These are phyloP conservation scores for Fraxinus ornus DNA, from an alignment of 305 asterid species.

Conservation along the genomic window DNA sequence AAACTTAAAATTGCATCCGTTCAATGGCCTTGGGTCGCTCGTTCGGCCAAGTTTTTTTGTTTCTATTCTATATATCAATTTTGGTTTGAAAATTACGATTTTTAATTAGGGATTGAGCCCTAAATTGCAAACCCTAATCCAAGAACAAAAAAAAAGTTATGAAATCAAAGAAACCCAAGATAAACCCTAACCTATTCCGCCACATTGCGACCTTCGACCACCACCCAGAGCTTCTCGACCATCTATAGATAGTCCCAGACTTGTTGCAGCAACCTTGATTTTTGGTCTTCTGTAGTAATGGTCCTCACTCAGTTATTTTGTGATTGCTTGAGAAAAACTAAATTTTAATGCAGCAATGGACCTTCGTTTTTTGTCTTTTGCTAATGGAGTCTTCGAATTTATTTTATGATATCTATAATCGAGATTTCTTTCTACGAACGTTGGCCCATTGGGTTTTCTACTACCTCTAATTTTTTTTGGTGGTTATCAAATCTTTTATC, in stretches of 20 bases:
- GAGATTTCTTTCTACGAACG: neutral
- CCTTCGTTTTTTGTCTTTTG: neutral
- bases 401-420: neutral
- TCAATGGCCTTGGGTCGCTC: neutral
- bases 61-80: neutral
- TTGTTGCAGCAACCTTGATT: neutral
- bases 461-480: neutral
- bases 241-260: neutral
- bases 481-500: neutral
- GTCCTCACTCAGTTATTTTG: neutral
- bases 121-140: neutral
- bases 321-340: neutral
- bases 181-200: neutral
- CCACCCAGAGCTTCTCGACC: neutral
- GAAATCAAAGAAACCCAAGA: neutral
- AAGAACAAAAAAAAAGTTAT: neutral
- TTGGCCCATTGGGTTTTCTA: neutral
- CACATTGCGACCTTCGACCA: neutral
- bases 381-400: neutral
- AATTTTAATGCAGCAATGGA: neutral
- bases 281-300: neutral
- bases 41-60: neutral
- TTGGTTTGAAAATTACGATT: neutral
- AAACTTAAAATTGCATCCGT: neutral
- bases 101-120: neutral